Evolutionary conservation across 139 green algal species (phyloP), one percentile per base, ranked within the genome.

Genomic region (Micromonas commoda): DNA sequence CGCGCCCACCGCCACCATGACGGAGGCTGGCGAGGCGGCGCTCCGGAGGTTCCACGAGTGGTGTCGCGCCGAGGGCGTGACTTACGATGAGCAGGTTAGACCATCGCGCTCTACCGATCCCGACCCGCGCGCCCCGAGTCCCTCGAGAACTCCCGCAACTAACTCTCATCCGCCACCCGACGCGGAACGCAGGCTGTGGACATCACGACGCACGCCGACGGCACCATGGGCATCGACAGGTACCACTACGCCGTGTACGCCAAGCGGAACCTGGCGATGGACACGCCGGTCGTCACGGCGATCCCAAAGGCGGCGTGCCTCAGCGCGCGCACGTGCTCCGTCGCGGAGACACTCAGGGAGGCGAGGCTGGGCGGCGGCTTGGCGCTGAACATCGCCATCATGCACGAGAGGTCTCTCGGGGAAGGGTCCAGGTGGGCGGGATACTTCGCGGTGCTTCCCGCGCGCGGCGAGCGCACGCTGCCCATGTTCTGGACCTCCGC

Each of bases 401-500:
- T 33, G 64, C 2, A 52, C 13, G 64, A 32, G 64, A 3, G 21
- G n/a, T 13, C 13, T 13, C 26, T 68, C 61, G 24, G 24, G 5
- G 28, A 20, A 13, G 61, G 16, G 29, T 16, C n/a, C 26, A 4
- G 13, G 4, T 71, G 26, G 26, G n/a, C 2, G 4, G 64, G 26
- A 3, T 71, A 71, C 29, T 37, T 39, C 29, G 29, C 13, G 2
- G 33, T 71, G 3, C 28, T 71, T 19, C 28, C 64, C 3, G 2
- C 13, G 4, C 29, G 29, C 13, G 64, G 64, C 33, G 64, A 71
- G 64, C 64, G 29, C 13, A 51, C 64, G 64, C 29, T 71, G 29
- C 64, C 64, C 28, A 71, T 71, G 64, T 71, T 51, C 64, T 71
- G 64, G 64, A 33, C 32, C 3, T 26, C 38, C 28, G 29, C n/a